Evolutionary conservation across 2,329 filamentous ascomycete species (phyloP).

Genomic region (Penicillium olsonii): DNA sequence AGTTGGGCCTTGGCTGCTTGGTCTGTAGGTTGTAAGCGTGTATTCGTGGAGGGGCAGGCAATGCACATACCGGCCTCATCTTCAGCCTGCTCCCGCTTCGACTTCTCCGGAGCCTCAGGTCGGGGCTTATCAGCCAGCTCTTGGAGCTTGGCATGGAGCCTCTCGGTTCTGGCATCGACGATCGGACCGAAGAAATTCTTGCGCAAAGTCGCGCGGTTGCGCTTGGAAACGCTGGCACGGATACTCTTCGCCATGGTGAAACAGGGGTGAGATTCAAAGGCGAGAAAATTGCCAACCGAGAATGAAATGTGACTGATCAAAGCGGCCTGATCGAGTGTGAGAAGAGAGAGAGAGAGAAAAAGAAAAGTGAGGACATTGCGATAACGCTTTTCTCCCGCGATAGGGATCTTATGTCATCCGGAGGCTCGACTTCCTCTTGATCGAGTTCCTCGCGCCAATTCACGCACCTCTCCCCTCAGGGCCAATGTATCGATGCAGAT

Average conservation of each 20-base stretch:
- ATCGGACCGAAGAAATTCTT: conserved; percentile 80
- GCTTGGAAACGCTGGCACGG: conserved; percentile 76
- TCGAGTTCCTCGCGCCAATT: background rate
- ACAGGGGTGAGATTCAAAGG: conserved; percentile 7
- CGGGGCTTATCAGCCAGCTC: conserved; percentile 77
- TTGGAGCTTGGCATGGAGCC: conserved; percentile 81
- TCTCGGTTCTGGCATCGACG: conserved; percentile 75
- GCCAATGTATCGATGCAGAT: conserved; percentile 30
- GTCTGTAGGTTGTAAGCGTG: conserved; percentile 10
- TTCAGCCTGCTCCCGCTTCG: conserved; percentile 26
- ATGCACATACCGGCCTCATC: conserved; percentile 28
- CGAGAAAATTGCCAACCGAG: background rate
- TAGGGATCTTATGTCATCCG: conserved; percentile 38
- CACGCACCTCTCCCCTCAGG: background rate
- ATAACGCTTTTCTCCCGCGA: conserved; percentile 17
- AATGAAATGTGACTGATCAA: conserved; percentile 2
- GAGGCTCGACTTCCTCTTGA: background rate
- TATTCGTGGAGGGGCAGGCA: background rate
- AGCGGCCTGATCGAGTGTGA: conserved; percentile 3
- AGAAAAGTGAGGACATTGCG: background rate
- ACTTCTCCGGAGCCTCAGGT: conserved; percentile 56
- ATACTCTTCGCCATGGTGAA: conserved; percentile 81
- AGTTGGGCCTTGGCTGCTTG: conserved; percentile 13
- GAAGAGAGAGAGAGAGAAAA: background rate
- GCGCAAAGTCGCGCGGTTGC: conserved; percentile 80